phyloP scores from a whole-genome alignment of 1,284 basidiomycete species.

The Papiliotrema nemorosa region DNA sequence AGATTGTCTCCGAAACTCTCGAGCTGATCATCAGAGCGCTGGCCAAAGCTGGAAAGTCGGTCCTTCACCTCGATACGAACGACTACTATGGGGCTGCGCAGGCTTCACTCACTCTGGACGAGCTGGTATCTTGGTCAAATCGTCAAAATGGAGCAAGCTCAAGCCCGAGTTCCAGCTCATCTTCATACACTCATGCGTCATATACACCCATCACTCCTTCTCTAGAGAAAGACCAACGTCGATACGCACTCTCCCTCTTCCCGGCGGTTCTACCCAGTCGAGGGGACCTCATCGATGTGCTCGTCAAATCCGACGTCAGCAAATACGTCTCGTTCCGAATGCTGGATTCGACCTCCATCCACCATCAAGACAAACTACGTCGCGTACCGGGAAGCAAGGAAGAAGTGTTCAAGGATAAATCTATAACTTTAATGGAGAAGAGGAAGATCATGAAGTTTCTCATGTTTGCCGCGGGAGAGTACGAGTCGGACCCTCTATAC shows the following conservation, averaged over 20 bases:
- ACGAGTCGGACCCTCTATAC: slow-evolving; percentile 56
- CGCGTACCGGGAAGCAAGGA: slow-evolving; percentile 87
- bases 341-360: slow-evolving; percentile 68
- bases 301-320: slow-evolving; percentile 80
- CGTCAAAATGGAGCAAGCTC: background rate
- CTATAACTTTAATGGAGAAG: slow-evolving; percentile 77
- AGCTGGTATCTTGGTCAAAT: slow-evolving; percentile 66
- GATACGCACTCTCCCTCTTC: slow-evolving; percentile 79
- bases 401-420: slow-evolving; percentile 84
- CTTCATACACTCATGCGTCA: slow-evolving; percentile 15
- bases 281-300: slow-evolving; percentile 73
- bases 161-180: slow-evolving; percentile 8
- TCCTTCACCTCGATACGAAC: slow-evolving; percentile 83
- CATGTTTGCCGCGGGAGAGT: slow-evolving; percentile 70
- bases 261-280: slow-evolving; percentile 77
- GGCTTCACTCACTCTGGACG: slow-evolving; percentile 76
- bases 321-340: slow-evolving; percentile 87
- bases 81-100: slow-evolving; percentile 80
- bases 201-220: slow-evolving; percentile 50
- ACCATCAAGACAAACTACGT: slow-evolving; percentile 51
- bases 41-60: slow-evolving; percentile 76
- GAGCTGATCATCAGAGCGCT: slow-evolving; percentile 60
- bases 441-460: slow-evolving; percentile 89
- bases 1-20: slow-evolving; percentile 47
- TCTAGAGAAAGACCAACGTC: slow-evolving; percentile 59